Percentiles rank a stretch among this genome's conserved stretches.
These are phyloP conservation scores for Chlorella ohadii DNA, from an alignment of 139 green algal genomes.

Conservation along the genomic window DNA sequence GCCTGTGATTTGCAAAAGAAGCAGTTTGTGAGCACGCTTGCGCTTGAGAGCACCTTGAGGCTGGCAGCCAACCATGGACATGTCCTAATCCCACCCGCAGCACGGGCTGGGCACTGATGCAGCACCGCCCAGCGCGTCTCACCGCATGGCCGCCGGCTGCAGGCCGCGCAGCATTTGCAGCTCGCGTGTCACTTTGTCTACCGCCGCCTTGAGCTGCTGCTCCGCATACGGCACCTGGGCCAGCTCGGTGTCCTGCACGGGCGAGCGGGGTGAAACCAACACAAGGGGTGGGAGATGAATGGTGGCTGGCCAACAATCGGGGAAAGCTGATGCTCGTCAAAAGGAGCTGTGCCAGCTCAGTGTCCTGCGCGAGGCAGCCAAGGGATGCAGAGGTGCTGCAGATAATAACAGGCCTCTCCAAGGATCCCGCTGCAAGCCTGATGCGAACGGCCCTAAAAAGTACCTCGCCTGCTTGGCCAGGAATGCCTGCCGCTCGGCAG, in stretches of 20 bases:
- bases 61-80: too few species aligned
- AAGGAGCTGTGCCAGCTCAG: neutral
- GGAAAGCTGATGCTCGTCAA: too few species aligned
- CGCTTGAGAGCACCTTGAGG: too few species aligned
- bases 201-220: neutral
- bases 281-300: neutral
- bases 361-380: neutral
- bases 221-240: neutral
- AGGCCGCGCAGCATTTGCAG: constrained; percentile 13
- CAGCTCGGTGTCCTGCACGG: neutral
- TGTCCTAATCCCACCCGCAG: too few species aligned
- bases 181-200: neutral
- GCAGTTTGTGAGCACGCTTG: too few species aligned
- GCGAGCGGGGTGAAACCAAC: neutral
- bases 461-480: constrained; percentile 15
- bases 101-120: too few species aligned
- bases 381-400: too few species aligned
- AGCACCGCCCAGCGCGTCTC: neutral
- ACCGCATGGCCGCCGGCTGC: constrained; percentile 18
- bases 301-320: too few species aligned
- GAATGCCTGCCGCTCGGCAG: constrained; percentile 46
- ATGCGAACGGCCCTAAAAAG: too few species aligned
- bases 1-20: neutral
- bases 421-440: too few species aligned
- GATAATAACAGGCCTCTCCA: too few species aligned